Base-by-base conservation (phyloP, 1,284 basidiomycete genomes). In the Microbotryum lychnidis-dioicae region DNA sequence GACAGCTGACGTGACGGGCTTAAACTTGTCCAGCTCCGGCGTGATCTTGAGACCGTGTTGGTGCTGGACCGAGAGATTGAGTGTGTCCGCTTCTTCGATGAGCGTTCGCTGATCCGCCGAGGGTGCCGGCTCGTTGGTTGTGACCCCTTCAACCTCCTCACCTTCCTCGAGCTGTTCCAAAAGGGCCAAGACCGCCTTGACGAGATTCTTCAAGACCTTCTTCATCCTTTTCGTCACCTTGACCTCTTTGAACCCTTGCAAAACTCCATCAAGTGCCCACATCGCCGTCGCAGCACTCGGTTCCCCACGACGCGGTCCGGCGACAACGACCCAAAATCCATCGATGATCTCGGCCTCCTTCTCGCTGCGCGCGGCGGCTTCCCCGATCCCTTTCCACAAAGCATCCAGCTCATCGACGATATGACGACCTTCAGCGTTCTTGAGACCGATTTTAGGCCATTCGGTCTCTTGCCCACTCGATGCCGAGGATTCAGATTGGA, bases 341-440 rank as follows among this genome's bases (percentile, higher is more conserved):
- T 94, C 91, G 6, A 90, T 81, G 2, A 91, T 76, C 54, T 83
- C 83, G 7, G 78, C 76, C 60, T 89, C 87, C 3, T 84, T 84
- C 8, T 33, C 58, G 16, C 10, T 29, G 6, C 10, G 27, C 1
- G 37, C 58, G 12, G 84, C 87, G 6, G 76, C 75, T 0, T 71
- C 69, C 3, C 91, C 91, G 27, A 94, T 76, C 1, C 83, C 78
- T 51, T 79, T 79, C 57, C 94, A 82, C 84, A 92, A 90, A 9
- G 76, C 74, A 54, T 81, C 79, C 46, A 94, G 73, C 1, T 83
- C 76, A 33, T 79, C 73, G 23, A 80, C 77, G 1, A 87, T 82
- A 27, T 79, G 77, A 42, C 75, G 78, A 6, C 83, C 83, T n/a
- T 81, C 76, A 31, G 87, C 74, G 70, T 86, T 81, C 63, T 79